phyloP scores from a whole-genome alignment of 257 asterid genomes.

The Striga asiatica region DNA sequence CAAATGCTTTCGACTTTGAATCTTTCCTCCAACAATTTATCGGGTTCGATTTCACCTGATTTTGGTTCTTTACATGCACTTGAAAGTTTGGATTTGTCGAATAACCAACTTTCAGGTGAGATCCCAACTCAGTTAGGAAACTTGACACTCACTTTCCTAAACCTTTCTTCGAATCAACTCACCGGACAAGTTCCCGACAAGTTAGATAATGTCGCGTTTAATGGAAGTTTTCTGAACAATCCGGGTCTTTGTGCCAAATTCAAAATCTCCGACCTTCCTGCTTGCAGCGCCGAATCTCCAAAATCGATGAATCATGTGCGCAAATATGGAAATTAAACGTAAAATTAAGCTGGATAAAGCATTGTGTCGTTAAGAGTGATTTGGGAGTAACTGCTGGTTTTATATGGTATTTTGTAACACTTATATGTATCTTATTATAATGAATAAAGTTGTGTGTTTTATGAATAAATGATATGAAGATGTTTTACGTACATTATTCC shows the following conservation, averaged over 20 bases:
- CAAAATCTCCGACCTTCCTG: slow-evolving; percentile 19
- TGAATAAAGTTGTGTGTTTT: no score
- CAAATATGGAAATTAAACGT: no score
- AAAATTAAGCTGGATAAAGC: no score
- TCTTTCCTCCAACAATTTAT: slow-evolving; percentile 47
- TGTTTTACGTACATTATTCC: no score
- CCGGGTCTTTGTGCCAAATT: slow-evolving; percentile 42
- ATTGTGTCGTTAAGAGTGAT: no score
- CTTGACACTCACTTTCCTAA: slow-evolving; percentile 24
- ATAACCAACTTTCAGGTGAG: slow-evolving; percentile 44
- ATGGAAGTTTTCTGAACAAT: slow-evolving; percentile 51
- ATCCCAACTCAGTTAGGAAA: slow-evolving; percentile 48
- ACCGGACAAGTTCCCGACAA: slow-evolving; percentile 50
- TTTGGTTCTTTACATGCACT: slow-evolving; percentile 41
- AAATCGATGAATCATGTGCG: no score
- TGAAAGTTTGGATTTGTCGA: slow-evolving; percentile 49
- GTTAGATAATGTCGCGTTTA: slow-evolving; percentile 43
- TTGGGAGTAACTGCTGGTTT: no score
- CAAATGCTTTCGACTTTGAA: slow-evolving; percentile 29
- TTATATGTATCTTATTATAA: no score
- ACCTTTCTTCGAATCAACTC: slow-evolving; percentile 64
- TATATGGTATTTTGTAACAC: no score
- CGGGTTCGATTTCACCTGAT: slow-evolving; percentile 59
- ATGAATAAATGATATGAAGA: no score
- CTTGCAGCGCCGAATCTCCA: no score